phyloP scores from a whole-genome alignment of 371 early-diverging fungal species.

The Mucor circinelloides region DNA sequence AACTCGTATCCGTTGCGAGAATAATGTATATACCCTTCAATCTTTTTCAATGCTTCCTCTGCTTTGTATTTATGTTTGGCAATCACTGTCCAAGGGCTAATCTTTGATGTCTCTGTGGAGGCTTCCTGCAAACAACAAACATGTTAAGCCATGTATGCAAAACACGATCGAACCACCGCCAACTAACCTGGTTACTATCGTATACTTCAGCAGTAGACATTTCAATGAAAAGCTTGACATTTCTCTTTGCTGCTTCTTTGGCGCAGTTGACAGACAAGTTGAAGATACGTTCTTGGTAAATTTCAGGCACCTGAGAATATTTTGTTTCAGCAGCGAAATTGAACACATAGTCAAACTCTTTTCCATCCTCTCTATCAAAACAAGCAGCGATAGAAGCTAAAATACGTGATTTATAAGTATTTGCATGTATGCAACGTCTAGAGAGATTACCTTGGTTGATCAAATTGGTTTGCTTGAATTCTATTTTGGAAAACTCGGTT shows the following conservation, averaged over 20 bases:
- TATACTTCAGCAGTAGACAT: conserved; percentile 91
- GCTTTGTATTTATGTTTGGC: conserved; percentile 81
- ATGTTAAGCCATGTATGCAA: background rate
- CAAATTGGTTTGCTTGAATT: conserved; percentile 85
- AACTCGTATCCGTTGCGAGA: background rate
- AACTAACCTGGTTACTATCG: conserved; percentile 69
- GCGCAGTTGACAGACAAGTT: conserved; percentile 75
- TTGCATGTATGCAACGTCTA: background rate
- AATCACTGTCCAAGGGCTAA: conserved; percentile 84
- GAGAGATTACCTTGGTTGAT: conserved; percentile 68
- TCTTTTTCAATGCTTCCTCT: conserved; percentile 73
- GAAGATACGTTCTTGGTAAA: conserved; percentile 86
- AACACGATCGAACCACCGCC: background rate
- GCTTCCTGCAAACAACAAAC: conserved; percentile 55
- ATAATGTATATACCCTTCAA: conserved; percentile 39
- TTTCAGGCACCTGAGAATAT: conserved; percentile 82
- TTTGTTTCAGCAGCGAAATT: conserved; percentile 92
- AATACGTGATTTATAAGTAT: background rate
- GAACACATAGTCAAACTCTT: conserved; percentile 84
- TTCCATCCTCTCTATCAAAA: conserved; percentile 69
- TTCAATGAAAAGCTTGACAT: conserved; percentile 77
- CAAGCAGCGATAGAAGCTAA: conserved; percentile 73
- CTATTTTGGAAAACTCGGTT: conserved; percentile 70
- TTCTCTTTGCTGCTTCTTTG: conserved; percentile 80
- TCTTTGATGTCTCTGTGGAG: conserved; percentile 69